Evolutionary conservation across 2,329 filamentous ascomycete genomes (phyloP).

Genomic region (Macrophomina tecta): DNA sequence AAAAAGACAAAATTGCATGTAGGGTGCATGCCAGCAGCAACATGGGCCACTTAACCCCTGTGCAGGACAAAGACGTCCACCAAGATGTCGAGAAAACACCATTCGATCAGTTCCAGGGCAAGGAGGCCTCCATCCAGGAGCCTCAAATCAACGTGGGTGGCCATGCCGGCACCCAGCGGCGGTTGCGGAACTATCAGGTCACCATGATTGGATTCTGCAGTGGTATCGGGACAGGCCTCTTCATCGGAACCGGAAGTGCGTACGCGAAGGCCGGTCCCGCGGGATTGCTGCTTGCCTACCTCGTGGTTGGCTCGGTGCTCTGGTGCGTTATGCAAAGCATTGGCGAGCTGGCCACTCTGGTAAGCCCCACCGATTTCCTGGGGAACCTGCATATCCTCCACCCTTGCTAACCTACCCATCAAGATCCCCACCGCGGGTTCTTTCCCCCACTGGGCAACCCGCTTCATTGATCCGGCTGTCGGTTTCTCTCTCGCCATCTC

Average conservation of each 20-base stretch:
- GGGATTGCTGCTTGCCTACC: constrained; percentile 44
- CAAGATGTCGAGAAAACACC: constrained; percentile 7
- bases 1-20: no score
- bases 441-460: constrained; percentile 91
- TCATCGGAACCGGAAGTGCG: constrained; percentile 71
- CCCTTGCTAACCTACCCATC: not conserved
- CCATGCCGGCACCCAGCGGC: constrained; percentile 13
- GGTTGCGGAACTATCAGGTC: constrained; percentile 15
- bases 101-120: not conserved
- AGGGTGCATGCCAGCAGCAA: no score
- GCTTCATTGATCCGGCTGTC: constrained; percentile 92
- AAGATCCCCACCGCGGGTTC: constrained; percentile 82
- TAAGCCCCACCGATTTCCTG: not conserved
- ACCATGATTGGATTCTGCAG: constrained; percentile 38
- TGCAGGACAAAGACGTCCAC: not conserved
- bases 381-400: not conserved
- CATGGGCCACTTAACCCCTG: not conserved
- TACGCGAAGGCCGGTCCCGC: constrained; percentile 47
- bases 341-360: constrained; percentile 88
- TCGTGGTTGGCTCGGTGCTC: constrained; percentile 81
- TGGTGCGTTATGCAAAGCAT: constrained; percentile 92
- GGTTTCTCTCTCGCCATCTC: constrained; percentile 97
- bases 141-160: constrained; percentile 18
- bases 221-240: constrained; percentile 66
- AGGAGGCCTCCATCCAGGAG: constrained; percentile 15